Evolutionary conservation across 2,329 filamentous ascomycete species (phyloP).

Genomic region (Fusarium sp.): DNA sequence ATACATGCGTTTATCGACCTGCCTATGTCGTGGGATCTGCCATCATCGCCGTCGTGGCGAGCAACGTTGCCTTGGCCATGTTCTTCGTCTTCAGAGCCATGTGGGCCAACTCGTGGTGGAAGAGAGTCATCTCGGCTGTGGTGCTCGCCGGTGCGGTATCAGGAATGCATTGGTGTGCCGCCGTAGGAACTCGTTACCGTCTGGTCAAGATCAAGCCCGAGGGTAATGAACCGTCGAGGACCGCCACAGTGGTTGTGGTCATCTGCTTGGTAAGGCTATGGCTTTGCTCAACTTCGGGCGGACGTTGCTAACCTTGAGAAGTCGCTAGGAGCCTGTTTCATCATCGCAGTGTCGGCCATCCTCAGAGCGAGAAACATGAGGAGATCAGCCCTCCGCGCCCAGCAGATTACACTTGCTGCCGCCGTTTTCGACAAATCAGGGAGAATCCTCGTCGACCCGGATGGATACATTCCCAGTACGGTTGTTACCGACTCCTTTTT

Average conservation of each 20-base stretch:
- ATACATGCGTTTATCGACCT: slow-evolving; percentile 71
- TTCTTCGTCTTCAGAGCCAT: slow-evolving; percentile 83
- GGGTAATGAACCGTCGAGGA: slow-evolving; percentile 63
- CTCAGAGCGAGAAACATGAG: slow-evolving; percentile 65
- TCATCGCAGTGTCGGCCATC: slow-evolving; percentile 67
- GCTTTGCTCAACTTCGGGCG: too few relatives aligned
- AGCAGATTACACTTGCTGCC: slow-evolving; percentile 69
- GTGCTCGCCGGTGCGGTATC: slow-evolving; percentile 81
- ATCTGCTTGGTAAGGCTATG: slow-evolving; percentile 70
- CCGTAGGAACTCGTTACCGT: slow-evolving; percentile 76
- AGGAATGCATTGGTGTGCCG: slow-evolving; percentile 89
- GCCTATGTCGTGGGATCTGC: slow-evolving; percentile 75
- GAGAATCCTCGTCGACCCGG: slow-evolving; percentile 75
- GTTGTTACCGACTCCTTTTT: slow-evolving; percentile 85
- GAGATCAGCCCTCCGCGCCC: slow-evolving; percentile 68
- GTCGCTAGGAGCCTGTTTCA: slow-evolving; percentile 71
- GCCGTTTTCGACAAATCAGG: slow-evolving; percentile 77
- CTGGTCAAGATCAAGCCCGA: slow-evolving; percentile 57
- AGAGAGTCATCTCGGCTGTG: slow-evolving; percentile 73
- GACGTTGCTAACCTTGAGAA: slow-evolving; percentile 45
- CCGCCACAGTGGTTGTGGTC: slow-evolving; percentile 79
- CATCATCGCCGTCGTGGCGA: slow-evolving; percentile 79
- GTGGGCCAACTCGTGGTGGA: slow-evolving; percentile 86
- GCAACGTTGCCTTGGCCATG: slow-evolving; percentile 75
- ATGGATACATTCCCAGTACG: slow-evolving; percentile 76